These are phyloP conservation scores for Cytidiella melzeri DNA, from an alignment of 768 basidiomycete species.

Conservation along the genomic window DNA sequence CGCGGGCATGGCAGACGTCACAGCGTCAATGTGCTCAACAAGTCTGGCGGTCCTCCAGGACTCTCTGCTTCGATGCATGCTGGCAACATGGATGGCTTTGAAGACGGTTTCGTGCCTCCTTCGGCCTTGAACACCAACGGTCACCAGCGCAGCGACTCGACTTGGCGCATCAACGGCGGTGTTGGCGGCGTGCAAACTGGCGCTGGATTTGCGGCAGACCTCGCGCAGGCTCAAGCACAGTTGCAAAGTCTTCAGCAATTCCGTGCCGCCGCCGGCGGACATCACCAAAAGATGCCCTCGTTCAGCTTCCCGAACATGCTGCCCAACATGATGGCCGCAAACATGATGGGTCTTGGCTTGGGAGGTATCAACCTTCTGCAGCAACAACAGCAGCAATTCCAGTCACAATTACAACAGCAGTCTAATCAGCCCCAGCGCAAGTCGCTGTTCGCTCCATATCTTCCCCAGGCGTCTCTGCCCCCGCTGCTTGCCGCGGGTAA, in stretches of 20 bases:
- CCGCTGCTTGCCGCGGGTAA: conserved; percentile 96
- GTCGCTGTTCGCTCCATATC: conserved; percentile 96
- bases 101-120: conserved; percentile 72
- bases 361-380: conserved; percentile 82
- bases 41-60: conserved; percentile 44
- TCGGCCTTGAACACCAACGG: conserved; percentile 39
- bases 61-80: conserved; percentile 41
- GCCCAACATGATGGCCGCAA: conserved; percentile 95
- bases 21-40: conserved; percentile 89
- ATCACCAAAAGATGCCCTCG: conserved; percentile 95
- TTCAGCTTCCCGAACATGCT: conserved; percentile 99
- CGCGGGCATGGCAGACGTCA: conserved; percentile 86
- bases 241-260: conserved; percentile 95
- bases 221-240: conserved; percentile 96
- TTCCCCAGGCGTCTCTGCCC: conserved; percentile 95
- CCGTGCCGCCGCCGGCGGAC: conserved; percentile 89
- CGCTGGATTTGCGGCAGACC: conserved; percentile 69
- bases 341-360: conserved; percentile 87
- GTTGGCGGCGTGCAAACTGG: conserved; percentile 55
- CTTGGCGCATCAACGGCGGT: conserved; percentile 86
- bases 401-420: conserved; percentile 92
- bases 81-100: conserved; percentile 59
- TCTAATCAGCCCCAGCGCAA: conserved; percentile 91
- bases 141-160: conserved; percentile 69
- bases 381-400: conserved; percentile 93